phyloP scores from a whole-genome alignment of 2,329 filamentous ascomycete genomes.

The Alternaria novae-zelandiae region DNA sequence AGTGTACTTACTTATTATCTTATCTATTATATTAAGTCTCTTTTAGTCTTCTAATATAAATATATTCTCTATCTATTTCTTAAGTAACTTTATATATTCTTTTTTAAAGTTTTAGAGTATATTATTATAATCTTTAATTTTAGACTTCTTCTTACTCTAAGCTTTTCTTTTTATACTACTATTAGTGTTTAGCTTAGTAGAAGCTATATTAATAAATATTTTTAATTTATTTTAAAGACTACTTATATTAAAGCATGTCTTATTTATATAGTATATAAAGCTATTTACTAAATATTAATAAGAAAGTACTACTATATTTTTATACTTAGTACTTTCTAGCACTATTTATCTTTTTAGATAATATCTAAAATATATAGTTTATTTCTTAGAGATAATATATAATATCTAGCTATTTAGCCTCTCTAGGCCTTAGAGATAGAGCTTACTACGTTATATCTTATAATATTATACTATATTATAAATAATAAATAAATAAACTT shows the following conservation, averaged over 20 bases:
- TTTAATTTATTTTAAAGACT: not conserved
- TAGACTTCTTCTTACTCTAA: not conserved
- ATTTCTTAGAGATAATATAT: not conserved
- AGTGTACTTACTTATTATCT: not conserved
- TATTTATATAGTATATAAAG: slow-evolving; percentile 7
- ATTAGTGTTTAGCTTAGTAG: not conserved
- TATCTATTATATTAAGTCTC: not conserved
- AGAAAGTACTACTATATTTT: not conserved
- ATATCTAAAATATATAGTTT: not conserved
- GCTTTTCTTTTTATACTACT: not conserved
- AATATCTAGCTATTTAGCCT: not conserved
- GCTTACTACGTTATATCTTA: too few species aligned
- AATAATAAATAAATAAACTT: too few species aligned
- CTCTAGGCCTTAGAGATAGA: too few species aligned
- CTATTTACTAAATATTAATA: not conserved
- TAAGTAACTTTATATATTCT: not conserved
- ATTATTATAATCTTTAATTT: not conserved
- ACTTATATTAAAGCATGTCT: not conserved
- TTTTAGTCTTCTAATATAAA: not conserved
- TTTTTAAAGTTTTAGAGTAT: slow-evolving; percentile 3
- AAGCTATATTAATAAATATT: not conserved
- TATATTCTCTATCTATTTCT: not conserved
- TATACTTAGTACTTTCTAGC: not conserved
- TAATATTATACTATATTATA: too few species aligned
- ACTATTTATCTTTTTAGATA: not conserved